Percentiles rank a stretch among this genome's conserved stretches.
Conservation (phyloP, 1,139 yeast species). For the Taiozyma onychis region DNA sequence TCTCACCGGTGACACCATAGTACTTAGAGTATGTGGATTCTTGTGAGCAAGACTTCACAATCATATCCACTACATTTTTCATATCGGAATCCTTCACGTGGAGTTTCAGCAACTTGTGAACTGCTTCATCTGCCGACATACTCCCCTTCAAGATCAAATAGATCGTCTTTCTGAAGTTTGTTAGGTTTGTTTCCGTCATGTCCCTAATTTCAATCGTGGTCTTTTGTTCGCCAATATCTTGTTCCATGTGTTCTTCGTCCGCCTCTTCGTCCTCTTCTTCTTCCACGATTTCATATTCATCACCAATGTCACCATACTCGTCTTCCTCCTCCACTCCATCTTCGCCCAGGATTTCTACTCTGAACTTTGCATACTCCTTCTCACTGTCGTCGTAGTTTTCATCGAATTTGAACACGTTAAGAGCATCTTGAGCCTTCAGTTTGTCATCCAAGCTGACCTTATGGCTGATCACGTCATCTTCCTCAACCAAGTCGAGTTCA, state of each 20-base stretch:
- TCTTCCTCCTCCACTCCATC: slow-evolving; percentile 29
- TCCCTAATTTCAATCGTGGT: slow-evolving; percentile 42
- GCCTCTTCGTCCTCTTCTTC: slow-evolving; percentile 27
- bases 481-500: slow-evolving; percentile 57
- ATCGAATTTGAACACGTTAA: slow-evolving; percentile 52
- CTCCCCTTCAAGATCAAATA: slow-evolving; percentile 89
- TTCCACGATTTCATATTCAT: slow-evolving; percentile 25
- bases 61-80: slow-evolving; percentile 59
- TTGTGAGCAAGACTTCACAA: slow-evolving; percentile 79
- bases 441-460: slow-evolving; percentile 49
- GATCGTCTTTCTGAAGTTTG: slow-evolving; percentile 65
- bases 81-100: slow-evolving; percentile 35
- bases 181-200: slow-evolving; percentile 60
- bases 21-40: slow-evolving; percentile 85
- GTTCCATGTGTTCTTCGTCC: slow-evolving; percentile 20
- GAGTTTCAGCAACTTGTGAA: slow-evolving; percentile 67
- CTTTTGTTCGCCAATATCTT: slow-evolving; percentile 13
- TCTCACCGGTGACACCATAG: slow-evolving; percentile 75
- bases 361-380: slow-evolving; percentile 33
- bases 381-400: slow-evolving; percentile 48
- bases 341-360: slow-evolving; percentile 41
- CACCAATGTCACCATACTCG: slow-evolving; percentile 16
- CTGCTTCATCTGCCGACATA: slow-evolving; percentile 89
- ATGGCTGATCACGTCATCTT: slow-evolving; percentile 59
- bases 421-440: slow-evolving; percentile 39